Evolutionary conservation across 2,329 filamentous ascomycete species (phyloP), one percentile per base, ranked within the genome.

Genomic region (Neodidymelliopsis sp.): DNA sequence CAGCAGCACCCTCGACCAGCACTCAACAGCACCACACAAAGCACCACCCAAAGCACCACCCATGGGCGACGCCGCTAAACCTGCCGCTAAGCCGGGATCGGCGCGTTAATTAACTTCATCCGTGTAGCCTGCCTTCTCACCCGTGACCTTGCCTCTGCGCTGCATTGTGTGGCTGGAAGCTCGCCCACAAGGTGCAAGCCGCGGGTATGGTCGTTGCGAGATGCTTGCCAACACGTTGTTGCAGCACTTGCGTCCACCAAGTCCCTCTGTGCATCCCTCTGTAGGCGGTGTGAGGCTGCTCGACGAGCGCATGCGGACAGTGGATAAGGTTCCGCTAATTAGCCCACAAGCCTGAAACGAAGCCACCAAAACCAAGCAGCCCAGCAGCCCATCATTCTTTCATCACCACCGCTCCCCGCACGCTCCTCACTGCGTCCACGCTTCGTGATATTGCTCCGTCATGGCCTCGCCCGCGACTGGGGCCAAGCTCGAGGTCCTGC

Each of bases 61-160:
- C 24, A 7, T 41, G 48, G 48, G 29, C 28, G 35, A 44, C 22
- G 48, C 41, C 41, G 16, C 41, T 36, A 37, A 39, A 48, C 28
- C 20, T 44, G 44, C 41, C 50, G 50, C 55, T 52, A 53, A 35
- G 25, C 24, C 27, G 41, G 23, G 49, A 57, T 57, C 56, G 49
- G 31, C 56, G 56, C 43, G 47, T 20, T 43, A 54, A 57, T 58
- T 52, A 54, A 38, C 49, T 22, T 4, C 24, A 36, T 50, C 24
- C 9, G 35, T 40, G 7, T 27, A 22, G 35, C 40, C 47, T 30
- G 47, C 47, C 41, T 20, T 23, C 22, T 38, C 12, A n/a, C 24
- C 40, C 34, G 19, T 27, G 39, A 25, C 25, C 29, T 18, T 34
- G 46, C 28, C 35, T 25, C 30, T 33, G 19, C 35, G 13, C 41